Percentiles rank a stretch among this genome's conserved stretches.
Conservation (phyloP, 257 asterid genomes). For the Fraxinus pennsylvanica region DNA sequence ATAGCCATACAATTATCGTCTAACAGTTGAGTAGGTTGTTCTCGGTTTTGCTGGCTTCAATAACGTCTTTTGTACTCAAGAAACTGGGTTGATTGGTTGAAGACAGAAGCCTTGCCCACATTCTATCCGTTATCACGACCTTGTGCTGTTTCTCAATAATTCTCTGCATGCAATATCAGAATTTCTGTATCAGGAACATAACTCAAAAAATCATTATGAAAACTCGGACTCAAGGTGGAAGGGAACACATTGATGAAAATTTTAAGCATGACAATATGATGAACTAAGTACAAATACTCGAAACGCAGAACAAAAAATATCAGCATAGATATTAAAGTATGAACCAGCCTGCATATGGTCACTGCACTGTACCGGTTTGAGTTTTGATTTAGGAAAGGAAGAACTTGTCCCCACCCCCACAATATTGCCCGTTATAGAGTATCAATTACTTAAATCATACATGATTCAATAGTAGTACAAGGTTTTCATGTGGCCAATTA, state of each 20-base stretch:
- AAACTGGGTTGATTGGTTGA: conserved; percentile 97
- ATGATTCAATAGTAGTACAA: neutral
- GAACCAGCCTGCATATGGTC: neutral
- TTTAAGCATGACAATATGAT: too few species aligned
- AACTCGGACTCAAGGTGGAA: too few species aligned
- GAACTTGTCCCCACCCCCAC: neutral
- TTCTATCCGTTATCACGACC: conserved; percentile 93
- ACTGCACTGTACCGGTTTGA: neutral
- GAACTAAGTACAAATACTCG: too few species aligned
- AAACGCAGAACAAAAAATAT: too few species aligned
- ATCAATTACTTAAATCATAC: neutral
- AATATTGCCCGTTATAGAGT: neutral
- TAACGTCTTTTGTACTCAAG: conserved; percentile 38
- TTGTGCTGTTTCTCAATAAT: conserved; percentile 67
- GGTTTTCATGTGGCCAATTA: neutral
- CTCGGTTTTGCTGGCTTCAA: conserved; percentile 34
- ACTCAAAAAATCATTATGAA: neutral
- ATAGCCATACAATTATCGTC: conserved; percentile 27
- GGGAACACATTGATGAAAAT: too few species aligned
- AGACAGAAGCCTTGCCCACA: conserved; percentile 95
- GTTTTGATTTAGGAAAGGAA: neutral
- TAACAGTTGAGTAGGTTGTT: conserved; percentile 29
- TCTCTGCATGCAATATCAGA: conserved; percentile 45
- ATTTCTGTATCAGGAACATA: neutral
- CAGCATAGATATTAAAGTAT: too few species aligned